Percentiles rank a stretch among this genome's conserved stretches.
Evolutionary conservation across 768 basidiomycete species (phyloP).

Genomic region (Leccinum subgranulosum): DNA sequence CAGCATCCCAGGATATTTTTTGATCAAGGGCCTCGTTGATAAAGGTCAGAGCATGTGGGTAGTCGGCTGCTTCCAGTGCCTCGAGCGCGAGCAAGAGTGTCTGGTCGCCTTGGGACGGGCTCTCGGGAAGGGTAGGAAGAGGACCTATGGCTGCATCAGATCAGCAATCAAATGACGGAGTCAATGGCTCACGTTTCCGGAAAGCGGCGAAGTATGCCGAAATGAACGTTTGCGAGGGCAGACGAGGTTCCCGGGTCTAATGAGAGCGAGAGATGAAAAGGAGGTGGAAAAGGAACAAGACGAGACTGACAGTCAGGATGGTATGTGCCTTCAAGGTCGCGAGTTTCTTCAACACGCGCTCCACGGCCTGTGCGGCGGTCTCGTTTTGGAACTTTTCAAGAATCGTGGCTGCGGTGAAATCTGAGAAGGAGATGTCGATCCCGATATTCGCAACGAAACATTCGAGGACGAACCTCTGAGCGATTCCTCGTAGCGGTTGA

Average conservation of each 20-base stretch:
- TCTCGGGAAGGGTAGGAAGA: slow-evolving; percentile 68
- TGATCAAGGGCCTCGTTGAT: slow-evolving; percentile 86
- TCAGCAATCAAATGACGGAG: background rate
- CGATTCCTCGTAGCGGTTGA: slow-evolving; percentile 72
- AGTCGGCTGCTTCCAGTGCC: slow-evolving; percentile 83
- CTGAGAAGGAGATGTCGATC: slow-evolving; percentile 35
- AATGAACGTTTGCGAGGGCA: slow-evolving; percentile 90
- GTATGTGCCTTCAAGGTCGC: slow-evolving; percentile 64
- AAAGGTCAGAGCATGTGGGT: slow-evolving; percentile 73
- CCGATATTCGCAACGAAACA: background rate
- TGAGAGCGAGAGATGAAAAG: background rate
- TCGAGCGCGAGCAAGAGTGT: slow-evolving; percentile 78
- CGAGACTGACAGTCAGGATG: slow-evolving; percentile 57
- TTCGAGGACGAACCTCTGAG: slow-evolving; percentile 58
- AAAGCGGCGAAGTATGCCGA: slow-evolving; percentile 97
- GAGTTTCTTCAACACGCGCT: slow-evolving; percentile 87
- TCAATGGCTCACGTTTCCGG: slow-evolving; percentile 63
- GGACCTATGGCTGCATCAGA: slow-evolving; percentile 42
- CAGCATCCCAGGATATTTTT: slow-evolving; percentile 70
- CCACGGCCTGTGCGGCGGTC: slow-evolving; percentile 72
- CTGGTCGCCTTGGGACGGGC: slow-evolving; percentile 74
- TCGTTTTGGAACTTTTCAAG: slow-evolving; percentile 91
- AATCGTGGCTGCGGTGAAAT: slow-evolving; percentile 96
- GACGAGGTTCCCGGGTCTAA: slow-evolving; percentile 66
- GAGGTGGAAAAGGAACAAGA: background rate